phyloP scores from a whole-genome alignment of 495 filamentous ascomycete species.

The Daldinia loculata region DNA sequence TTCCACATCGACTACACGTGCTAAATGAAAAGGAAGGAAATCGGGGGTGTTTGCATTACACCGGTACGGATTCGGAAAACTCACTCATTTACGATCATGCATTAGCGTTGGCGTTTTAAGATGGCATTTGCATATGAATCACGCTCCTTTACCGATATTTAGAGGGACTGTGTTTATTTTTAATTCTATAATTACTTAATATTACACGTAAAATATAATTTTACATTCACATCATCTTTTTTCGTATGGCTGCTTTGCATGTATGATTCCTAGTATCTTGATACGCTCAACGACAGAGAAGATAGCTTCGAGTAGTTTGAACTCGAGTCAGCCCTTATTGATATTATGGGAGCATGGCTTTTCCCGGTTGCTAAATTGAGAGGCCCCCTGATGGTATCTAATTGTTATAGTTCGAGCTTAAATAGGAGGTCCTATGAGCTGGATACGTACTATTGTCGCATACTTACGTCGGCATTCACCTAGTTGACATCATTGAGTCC shows the following conservation, averaged over 20 bases:
- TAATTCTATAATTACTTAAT: not conserved
- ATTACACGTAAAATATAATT: not conserved
- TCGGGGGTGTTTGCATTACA: not conserved
- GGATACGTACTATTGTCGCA: too few relatives aligned
- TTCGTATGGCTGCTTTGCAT: not conserved
- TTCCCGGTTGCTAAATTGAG: too few relatives aligned
- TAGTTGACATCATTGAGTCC: not conserved
- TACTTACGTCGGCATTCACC: too few relatives aligned
- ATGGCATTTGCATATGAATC: not conserved
- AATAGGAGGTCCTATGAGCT: not conserved
- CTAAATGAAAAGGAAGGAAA: conserved; percentile 2
- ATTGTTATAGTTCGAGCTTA: not conserved
- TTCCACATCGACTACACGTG: conserved; percentile 27
- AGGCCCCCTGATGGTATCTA: not conserved
- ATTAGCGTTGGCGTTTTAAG: conserved; percentile 2
- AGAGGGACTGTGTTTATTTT: not conserved
- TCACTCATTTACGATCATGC: conserved; percentile 1
- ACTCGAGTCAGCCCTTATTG: not conserved
- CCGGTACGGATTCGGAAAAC: not conserved
- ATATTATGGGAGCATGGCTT: too few relatives aligned
- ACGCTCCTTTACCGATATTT: not conserved
- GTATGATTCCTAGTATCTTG: not conserved
- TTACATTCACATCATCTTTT: not conserved
- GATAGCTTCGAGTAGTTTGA: not conserved
- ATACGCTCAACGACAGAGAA: not conserved